Conservation (phyloP, 73 alveolate genomes). For the Symbiodinium pilosum region DNA sequence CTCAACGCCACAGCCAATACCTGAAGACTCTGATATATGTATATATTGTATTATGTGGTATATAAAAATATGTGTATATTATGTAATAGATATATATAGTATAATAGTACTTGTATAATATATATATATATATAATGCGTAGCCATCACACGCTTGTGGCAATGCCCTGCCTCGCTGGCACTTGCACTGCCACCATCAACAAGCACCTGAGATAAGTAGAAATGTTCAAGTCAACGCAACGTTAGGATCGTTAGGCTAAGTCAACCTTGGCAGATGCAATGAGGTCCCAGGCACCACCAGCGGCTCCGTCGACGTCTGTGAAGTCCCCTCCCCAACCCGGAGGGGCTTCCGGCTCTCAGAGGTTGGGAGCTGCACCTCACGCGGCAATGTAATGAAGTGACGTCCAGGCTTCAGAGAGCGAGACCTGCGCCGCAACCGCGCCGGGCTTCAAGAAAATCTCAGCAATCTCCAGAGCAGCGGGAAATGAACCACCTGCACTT, state of each 20-base stretch:
- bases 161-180: constrained; percentile 75
- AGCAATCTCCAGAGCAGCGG: constrained; percentile 80
- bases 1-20: constrained; percentile 89
- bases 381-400: not conserved
- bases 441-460: constrained; percentile 55
- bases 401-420: not conserved
- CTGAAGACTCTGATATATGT: too few relatives aligned
- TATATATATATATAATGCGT: too few relatives aligned
- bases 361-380: constrained; percentile 52
- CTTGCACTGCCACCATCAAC: constrained; percentile 93
- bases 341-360: constrained; percentile 58
- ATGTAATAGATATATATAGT: too few relatives aligned
- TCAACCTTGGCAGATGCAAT: too few relatives aligned
- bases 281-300: constrained; percentile 9
- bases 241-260: too few relatives aligned
- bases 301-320: constrained; percentile 36
- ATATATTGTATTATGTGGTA: too few relatives aligned
- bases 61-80: too few relatives aligned
- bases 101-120: too few relatives aligned
- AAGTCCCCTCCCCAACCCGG: constrained; percentile 45
- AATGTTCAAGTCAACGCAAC: not conserved
- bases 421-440: constrained; percentile 49
- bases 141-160: too few relatives aligned
- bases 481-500: constrained; percentile 79
- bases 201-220: not conserved